Base-by-base conservation (phyloP, 805 yeast species). In the Millerago galiae region DNA sequence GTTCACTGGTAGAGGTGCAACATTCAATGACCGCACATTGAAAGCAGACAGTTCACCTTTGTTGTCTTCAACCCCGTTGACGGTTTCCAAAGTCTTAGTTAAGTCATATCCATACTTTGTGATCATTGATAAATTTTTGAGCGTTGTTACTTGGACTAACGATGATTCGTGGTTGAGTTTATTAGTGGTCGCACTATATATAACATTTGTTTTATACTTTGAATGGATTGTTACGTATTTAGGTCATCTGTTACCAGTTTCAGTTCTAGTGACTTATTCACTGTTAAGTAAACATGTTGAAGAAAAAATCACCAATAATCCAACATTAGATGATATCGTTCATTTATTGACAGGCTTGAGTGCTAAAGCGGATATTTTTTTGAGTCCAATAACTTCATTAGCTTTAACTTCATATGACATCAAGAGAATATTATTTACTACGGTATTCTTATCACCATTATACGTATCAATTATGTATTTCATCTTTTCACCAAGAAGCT, bases 61-160 rank as follows among this genome's bases (percentile, higher is more conserved):
- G 50, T 72, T 88, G 31, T 78, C 88, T 2, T 79, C 88, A 1
- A 93, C 99, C 0, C 98, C 98, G 3, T 93, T 96, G 2, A 77
- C 89, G 1, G 87, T 91, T 12, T 81, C 95, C 26, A 84, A 86
- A 53, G 86, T 93, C 3, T 70, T 91, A 40, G 77, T 89, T 32
- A 73, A 79, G 46, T 78, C 95, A 9, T 90, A 91, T 59, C 98
- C 98, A 2, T 87, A 87, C 58, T 68, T 91, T 34, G 71, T 85
- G 32, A 75, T 84, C 1, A 77, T 81, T 9, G 88, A 90, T 60
- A 78, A 80, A 50, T 48, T 76, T 2, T 68, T 89, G 42, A 80
- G 86, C 34, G 70, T 89, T 32, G 61, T 86, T 30, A 90, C 98
- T 0, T 91, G 99, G 99, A 85, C 97, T 3, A 80, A 81, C 48